These are phyloP conservation scores for Parastagonospora nodorum DNA, from an alignment of 2,329 filamentous ascomycete species.

Conservation along the genomic window DNA sequence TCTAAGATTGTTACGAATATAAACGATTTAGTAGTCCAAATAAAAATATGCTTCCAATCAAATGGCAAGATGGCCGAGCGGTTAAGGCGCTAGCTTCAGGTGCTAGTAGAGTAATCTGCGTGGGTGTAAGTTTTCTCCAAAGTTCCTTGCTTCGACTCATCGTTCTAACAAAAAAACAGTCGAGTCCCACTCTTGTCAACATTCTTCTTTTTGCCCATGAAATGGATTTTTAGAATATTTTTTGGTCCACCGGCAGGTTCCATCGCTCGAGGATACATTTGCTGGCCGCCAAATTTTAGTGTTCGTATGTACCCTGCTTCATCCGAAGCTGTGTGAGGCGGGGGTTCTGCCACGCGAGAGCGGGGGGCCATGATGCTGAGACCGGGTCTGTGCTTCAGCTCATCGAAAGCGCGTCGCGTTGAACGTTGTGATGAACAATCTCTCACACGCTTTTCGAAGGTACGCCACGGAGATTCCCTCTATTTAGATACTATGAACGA, in stretches of 20 bases:
- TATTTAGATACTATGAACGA: too few species aligned
- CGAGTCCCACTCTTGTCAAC: conserved; percentile 45
- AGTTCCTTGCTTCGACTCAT: background rate
- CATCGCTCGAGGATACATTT: too few species aligned
- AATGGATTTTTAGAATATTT: conserved; percentile 2
- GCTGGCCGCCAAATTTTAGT: background rate
- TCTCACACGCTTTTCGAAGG: too few species aligned
- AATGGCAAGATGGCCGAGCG: conserved; percentile 38
- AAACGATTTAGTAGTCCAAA: background rate
- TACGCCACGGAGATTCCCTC: too few species aligned
- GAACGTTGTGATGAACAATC: too few species aligned
- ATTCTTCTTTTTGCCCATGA: conserved; percentile 20
- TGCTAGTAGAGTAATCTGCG: conserved; percentile 44
- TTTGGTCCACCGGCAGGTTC: background rate
- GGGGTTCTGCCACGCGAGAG: conserved; percentile 2
- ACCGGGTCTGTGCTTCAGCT: conserved; percentile 4
- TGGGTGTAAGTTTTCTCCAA: conserved; percentile 25
- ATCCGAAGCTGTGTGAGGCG: background rate
- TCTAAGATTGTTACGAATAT: background rate
- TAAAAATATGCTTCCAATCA: background rate
- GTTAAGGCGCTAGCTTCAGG: conserved; percentile 48
- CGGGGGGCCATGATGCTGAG: conserved; percentile 3
- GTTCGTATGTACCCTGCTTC: background rate
- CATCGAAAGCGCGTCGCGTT: background rate
- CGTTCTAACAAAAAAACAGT: conserved; percentile 2